Evolutionary conservation across 1,139 yeast genomes (phyloP), one percentile per base, ranked within the genome.

Genomic region (Yamadazyma siamensis): DNA sequence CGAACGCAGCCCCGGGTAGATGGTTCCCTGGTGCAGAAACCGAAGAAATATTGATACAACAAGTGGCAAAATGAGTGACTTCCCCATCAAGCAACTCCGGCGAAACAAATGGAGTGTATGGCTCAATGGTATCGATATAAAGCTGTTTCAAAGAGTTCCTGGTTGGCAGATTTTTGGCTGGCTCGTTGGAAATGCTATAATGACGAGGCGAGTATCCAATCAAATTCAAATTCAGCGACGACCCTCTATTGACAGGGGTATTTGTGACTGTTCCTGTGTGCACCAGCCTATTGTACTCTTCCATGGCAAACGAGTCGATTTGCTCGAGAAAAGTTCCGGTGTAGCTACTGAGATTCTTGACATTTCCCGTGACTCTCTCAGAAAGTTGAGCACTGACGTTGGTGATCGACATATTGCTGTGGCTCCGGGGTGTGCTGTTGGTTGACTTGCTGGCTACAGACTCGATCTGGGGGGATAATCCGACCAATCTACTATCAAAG

Each of bases 31-130:
- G 36, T 2, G 47, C 39, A 1, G 46, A 40, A 1, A 40, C 37
- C 7, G 41, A 41, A 11, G 54, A 50, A 3, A 49, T 31, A 23
- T 46, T 44, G 16, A 50, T 40, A 29, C 56, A 50, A 30, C 48
- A 44, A 12, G 40, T 41, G 6, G 45, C 40, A 29, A 50, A 49
- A 6, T 29, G 27, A 21, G 46, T 43, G 3, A 48, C 19, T 2
- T 41, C 41, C 2, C 28, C 10, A 5, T 35, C 31, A 24, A 47
- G 46, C 3, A 40, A 11, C 8, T 39, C 44, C 14, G 27, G 37
- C 4, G 37, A 17, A 4, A 50, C 14, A 29, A 50, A 50, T 4
- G 56, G 54, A 0, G 54, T 50, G 26, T 44, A 47, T 1, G 49
- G 48, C 27, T 49, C 49, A 6, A 50, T 36, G 19, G 38, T 36